Conservation (phyloP, 202 grass and related monocot genomes). For the Cymbopogon flexuosus region DNA sequence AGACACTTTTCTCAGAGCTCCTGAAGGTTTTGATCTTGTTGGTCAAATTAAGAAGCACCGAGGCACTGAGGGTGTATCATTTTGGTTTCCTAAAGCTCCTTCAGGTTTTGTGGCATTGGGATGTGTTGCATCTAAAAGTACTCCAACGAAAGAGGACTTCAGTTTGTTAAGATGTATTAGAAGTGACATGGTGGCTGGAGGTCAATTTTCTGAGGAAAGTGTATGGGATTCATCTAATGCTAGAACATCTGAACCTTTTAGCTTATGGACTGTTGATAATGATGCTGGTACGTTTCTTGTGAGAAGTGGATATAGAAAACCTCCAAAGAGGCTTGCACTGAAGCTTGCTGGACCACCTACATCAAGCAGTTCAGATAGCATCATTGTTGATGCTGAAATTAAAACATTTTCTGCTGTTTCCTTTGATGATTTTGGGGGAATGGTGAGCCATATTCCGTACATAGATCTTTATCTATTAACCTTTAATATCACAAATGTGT, state of each 20-base stretch:
- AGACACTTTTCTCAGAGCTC: constrained; percentile 68
- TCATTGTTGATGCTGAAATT: constrained; percentile 80
- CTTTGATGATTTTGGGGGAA: constrained; percentile 95
- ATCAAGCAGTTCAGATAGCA: constrained; percentile 63
- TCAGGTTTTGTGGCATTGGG: constrained; percentile 87
- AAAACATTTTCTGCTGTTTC: constrained; percentile 83
- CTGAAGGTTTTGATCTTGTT: constrained; percentile 67
- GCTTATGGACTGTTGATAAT: constrained; percentile 80
- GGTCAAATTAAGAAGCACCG: constrained; percentile 77
- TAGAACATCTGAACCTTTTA: constrained; percentile 69
- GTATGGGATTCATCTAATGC: constrained; percentile 77
- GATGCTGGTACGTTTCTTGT: constrained; percentile 83
- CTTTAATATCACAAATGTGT: constrained; percentile 14
- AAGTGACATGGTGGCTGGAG: constrained; percentile 84
- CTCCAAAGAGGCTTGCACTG: constrained; percentile 75
- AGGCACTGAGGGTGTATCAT: constrained; percentile 67
- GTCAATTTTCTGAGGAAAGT: constrained; percentile 76
- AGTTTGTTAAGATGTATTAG: constrained; percentile 75
- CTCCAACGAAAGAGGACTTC: constrained; percentile 55
- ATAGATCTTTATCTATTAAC: constrained; percentile 8
- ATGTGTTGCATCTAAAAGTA: constrained; percentile 75
- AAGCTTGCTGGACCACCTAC: constrained; percentile 58
- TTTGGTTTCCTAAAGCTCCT: constrained; percentile 86
- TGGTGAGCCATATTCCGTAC: constrained; percentile 51
- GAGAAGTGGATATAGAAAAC: constrained; percentile 73